phyloP scores from a whole-genome alignment of 2,329 filamentous ascomycete species.

The Fusarium falciforme region DNA sequence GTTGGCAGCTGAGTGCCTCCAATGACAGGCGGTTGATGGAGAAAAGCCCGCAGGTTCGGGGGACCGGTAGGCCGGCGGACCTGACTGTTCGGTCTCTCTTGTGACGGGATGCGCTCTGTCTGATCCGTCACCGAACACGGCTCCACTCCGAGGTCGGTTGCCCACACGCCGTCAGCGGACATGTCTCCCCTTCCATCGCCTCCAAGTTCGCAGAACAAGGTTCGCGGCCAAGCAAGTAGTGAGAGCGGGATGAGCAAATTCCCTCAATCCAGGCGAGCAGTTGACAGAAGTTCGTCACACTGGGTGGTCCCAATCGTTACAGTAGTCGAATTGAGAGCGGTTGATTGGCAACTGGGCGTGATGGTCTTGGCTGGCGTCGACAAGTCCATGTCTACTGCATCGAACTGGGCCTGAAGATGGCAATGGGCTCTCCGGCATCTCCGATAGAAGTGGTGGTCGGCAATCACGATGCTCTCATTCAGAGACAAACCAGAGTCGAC shows the following conservation, averaged over 20 bases:
- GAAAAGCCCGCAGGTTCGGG: conserved; percentile 19
- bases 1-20: conserved; percentile 8
- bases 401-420: neutral
- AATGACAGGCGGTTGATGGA: conserved; percentile 11
- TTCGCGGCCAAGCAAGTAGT: conserved; percentile 27
- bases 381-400: neutral
- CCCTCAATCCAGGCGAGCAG: conserved; percentile 12
- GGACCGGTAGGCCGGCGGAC: conserved; percentile 6
- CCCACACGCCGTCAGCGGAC: conserved; percentile 9
- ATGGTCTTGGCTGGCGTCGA: neutral
- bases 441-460: neutral
- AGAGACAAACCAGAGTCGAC: neutral
- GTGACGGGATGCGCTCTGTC: conserved; percentile 20
- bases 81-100: conserved; percentile 1
- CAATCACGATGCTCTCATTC: neutral
- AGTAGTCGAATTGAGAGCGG: neutral
- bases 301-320: neutral
- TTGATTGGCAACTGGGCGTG: neutral
- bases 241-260: conserved; percentile 22
- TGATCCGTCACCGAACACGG: conserved; percentile 35
- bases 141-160: conserved; percentile 25
- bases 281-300: conserved; percentile 3
- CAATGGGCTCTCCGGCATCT: neutral
- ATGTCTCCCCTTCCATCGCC: conserved; percentile 9
- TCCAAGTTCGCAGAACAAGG: conserved; percentile 13